These are phyloP conservation scores for Globisporangium paroecandrum DNA, from an alignment of 352 stramenopile species.

Conservation along the genomic window DNA sequence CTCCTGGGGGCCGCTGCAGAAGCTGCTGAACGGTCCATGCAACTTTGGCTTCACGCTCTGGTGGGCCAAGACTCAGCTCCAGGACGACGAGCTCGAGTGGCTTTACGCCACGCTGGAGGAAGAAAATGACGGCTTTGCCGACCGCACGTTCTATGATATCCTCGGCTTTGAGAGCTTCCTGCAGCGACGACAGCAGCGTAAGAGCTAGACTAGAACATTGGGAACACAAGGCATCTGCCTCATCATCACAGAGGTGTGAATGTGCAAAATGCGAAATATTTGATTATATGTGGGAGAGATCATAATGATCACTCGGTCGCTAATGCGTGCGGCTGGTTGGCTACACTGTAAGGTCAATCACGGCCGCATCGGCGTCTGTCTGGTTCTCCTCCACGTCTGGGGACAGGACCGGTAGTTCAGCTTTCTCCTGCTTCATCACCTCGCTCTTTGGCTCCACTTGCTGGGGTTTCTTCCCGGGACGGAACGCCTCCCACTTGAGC, in stretches of 20 bases:
- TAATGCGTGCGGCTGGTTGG: background rate
- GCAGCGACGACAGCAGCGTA: constrained; percentile 18
- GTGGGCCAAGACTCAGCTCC: constrained; percentile 59
- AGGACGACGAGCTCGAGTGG: constrained; percentile 54
- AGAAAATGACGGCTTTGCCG: constrained; percentile 21
- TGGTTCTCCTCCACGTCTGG: background rate
- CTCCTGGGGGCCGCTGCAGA: constrained; percentile 50
- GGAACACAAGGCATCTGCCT: too few relatives aligned
- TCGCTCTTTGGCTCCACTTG: background rate
- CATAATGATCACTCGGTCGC: background rate
- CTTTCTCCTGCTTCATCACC: constrained; percentile 3
- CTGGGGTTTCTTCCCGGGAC: background rate
- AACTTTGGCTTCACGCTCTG: constrained; percentile 69
- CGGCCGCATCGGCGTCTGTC: background rate
- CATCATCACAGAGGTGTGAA: background rate
- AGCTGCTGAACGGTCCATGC: constrained; percentile 26
- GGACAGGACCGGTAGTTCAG: background rate
- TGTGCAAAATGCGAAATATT: constrained; percentile 9
- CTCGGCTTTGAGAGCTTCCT: constrained; percentile 58
- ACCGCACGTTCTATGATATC: constrained; percentile 74
- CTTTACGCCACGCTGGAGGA: constrained; percentile 53
- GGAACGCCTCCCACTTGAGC: constrained; percentile 7
- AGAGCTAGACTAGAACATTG: background rate
- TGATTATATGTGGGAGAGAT: background rate
- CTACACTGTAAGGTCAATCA: constrained; percentile 6